Evolutionary conservation across 1,139 yeast genomes (phyloP).

Genomic region (Nakaseomyces nivariensis): DNA sequence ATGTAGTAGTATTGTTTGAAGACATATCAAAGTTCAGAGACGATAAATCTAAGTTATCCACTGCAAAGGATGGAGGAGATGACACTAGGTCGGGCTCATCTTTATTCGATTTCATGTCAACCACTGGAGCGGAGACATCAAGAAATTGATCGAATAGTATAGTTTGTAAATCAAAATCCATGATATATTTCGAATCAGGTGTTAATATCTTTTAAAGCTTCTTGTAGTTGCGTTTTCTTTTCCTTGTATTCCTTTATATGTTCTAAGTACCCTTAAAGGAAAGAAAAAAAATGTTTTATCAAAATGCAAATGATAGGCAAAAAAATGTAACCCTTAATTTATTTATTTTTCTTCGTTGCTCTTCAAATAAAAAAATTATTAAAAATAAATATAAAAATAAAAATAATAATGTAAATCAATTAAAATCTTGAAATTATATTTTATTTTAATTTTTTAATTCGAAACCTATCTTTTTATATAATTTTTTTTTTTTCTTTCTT

Average conservation of each 20-base stretch:
- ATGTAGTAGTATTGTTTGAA: background rate
- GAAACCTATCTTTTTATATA: background rate
- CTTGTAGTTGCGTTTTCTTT: background rate
- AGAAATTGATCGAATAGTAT: constrained; percentile 1
- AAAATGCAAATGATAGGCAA: no score
- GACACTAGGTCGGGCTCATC: background rate
- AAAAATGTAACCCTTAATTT: no score
- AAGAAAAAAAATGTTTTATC: no score
- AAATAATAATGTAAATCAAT: background rate
- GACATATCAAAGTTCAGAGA: constrained; percentile 1
- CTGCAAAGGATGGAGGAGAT: background rate
- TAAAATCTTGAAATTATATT: background rate
- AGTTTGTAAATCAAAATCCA: constrained; percentile 1
- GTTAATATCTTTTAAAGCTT: background rate
- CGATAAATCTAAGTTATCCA: background rate
- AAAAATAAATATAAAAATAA: background rate
- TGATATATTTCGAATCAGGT: background rate
- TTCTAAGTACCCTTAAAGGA: no score
- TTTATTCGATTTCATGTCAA: background rate
- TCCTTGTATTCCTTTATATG: background rate
- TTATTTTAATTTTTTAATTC: background rate
- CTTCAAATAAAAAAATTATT: no score
- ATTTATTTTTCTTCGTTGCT: no score
- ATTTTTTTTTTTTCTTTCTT: background rate
- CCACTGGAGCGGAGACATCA: background rate